Percentiles rank a stretch among this genome's conserved stretches.
These are phyloP conservation scores for Metarhizium sp. DNA, from an alignment of 2,329 filamentous ascomycete species.

Conservation along the genomic window DNA sequence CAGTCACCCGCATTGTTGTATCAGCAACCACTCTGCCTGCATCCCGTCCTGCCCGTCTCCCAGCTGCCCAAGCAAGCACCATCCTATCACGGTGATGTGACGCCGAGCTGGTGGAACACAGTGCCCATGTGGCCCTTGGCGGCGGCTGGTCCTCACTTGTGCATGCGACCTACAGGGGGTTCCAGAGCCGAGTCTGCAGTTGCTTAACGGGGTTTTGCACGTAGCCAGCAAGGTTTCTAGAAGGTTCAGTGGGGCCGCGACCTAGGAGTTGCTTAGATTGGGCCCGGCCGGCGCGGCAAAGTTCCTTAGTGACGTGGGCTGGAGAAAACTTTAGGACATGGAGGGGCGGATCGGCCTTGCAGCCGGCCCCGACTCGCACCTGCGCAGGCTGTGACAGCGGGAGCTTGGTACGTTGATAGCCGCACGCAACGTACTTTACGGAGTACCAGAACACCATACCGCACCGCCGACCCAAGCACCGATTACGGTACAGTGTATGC, in stretches of 20 bases:
- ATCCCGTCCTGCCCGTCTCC: background rate
- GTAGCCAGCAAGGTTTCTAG: conserved; percentile 29
- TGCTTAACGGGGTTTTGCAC: conserved; percentile 21
- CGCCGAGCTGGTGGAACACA: background rate
- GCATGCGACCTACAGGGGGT: background rate
- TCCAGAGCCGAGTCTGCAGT: background rate
- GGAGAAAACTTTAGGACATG: background rate
- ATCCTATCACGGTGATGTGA: conserved; percentile 3
- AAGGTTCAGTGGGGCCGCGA: conserved; percentile 34
- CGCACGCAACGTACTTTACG: too few relatives aligned
- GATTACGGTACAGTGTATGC: too few relatives aligned
- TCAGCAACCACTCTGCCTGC: conserved; percentile 3
- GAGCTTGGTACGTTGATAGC: background rate
- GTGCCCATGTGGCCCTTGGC: background rate
- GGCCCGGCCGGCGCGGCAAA: background rate
- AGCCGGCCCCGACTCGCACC: background rate
- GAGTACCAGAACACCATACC: too few relatives aligned
- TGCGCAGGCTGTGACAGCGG: background rate
- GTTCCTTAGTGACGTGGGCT: conserved; percentile 1
- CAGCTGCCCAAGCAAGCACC: background rate
- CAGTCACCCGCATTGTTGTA: conserved; percentile 5
- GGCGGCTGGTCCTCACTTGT: background rate
- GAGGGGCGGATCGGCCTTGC: background rate
- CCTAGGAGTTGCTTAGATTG: background rate
- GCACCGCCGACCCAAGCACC: too few relatives aligned